These are phyloP conservation scores for Clitoria ternatea DNA, from an alignment of 306 rosid species.

Conservation along the genomic window DNA sequence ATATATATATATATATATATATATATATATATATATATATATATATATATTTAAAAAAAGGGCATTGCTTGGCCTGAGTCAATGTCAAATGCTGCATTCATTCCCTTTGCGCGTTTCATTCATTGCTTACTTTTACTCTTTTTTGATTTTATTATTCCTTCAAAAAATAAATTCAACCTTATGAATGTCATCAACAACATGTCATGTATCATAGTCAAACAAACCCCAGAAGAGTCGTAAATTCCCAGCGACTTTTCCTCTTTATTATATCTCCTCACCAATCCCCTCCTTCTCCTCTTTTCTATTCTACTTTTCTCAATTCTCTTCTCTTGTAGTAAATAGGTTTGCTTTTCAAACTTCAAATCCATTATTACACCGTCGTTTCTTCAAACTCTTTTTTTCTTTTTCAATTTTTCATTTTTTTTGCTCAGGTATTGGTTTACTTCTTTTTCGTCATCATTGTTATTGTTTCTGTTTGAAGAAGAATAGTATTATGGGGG, in stretches of 20 bases:
- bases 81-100: constrained; percentile 26
- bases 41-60: too few relatives aligned
- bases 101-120: constrained; percentile 34
- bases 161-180: constrained; percentile 15
- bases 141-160: constrained; percentile 3
- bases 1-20: too few relatives aligned
- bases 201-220: constrained; percentile 16
- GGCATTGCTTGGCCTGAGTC: too few relatives aligned
- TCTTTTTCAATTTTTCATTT: neutral
- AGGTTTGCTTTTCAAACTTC: neutral
- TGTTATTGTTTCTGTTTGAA: neutral
- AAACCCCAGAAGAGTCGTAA: constrained; percentile 33
- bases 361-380: too few relatives aligned
- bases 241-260: constrained; percentile 12
- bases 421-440: neutral
- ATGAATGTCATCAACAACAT: neutral
- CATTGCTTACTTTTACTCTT: constrained; percentile 25
- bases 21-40: too few relatives aligned
- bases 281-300: neutral
- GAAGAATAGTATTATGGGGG: constrained; percentile 74
- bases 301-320: neutral
- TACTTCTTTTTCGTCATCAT: neutral
- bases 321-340: neutral
- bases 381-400: too few relatives aligned
- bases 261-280: neutral